Percentiles rank a stretch among this genome's conserved stretches.
These are phyloP conservation scores for Endothia cerciana DNA, from an alignment of 2,329 filamentous ascomycete genomes.

Conservation along the genomic window DNA sequence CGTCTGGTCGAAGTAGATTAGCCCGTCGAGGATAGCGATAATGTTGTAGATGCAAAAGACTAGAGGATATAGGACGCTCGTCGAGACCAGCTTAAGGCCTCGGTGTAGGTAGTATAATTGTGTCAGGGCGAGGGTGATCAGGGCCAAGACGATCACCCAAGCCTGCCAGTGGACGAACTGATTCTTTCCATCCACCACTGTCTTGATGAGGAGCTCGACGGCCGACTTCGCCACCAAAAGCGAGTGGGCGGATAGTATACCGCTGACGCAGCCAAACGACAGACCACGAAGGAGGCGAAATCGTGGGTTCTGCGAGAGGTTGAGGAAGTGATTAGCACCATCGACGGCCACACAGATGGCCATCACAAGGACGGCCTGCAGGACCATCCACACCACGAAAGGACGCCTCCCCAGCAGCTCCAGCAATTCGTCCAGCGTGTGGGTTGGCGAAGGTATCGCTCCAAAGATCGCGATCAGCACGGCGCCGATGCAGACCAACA, in stretches of 20 bases:
- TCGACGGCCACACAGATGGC: slow-evolving; percentile 68
- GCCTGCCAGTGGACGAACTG: slow-evolving; percentile 96
- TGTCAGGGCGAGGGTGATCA: slow-evolving; percentile 79
- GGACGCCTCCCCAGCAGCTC: slow-evolving; percentile 71
- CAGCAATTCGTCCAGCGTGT: slow-evolving; percentile 82
- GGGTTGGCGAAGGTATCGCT: slow-evolving; percentile 89
- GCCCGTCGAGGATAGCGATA: slow-evolving; percentile 92
- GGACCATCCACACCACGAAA: slow-evolving; percentile 88
- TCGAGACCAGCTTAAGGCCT: slow-evolving; percentile 91
- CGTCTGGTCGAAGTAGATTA: slow-evolving; percentile 95
- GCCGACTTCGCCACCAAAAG: slow-evolving; percentile 94
- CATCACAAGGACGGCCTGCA: slow-evolving; percentile 74
- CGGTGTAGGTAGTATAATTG: slow-evolving; percentile 96
- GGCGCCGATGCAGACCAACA: slow-evolving; percentile 87
- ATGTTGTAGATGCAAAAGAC: slow-evolving; percentile 99
- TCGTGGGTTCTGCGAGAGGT: slow-evolving; percentile 62
- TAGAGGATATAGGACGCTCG: slow-evolving; percentile 92
- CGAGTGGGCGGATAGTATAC: slow-evolving; percentile 91
- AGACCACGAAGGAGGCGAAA: slow-evolving; percentile 81
- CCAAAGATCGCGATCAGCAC: slow-evolving; percentile 92
- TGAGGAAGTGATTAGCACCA: slow-evolving; percentile 55
- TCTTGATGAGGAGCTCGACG: slow-evolving; percentile 88
- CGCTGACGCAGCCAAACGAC: slow-evolving; percentile 86
- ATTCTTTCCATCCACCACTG: slow-evolving; percentile 82
- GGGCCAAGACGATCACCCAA: slow-evolving; percentile 84